Evolutionary conservation across 2,329 filamentous ascomycete genomes (phyloP).

Genomic region (Hypoxylon sp.): DNA sequence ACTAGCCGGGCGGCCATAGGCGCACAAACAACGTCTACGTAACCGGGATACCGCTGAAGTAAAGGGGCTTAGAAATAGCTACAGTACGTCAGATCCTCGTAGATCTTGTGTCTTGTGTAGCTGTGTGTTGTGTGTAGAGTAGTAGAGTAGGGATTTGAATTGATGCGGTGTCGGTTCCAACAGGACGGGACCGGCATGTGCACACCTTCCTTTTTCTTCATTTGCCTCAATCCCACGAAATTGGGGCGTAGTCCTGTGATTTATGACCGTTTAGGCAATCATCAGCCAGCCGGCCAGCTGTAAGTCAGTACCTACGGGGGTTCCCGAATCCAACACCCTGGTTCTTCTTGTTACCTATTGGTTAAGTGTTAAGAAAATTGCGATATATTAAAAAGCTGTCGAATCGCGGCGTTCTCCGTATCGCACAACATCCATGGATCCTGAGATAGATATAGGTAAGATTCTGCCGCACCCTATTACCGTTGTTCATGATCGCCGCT

Average conservation of each 20-base stretch:
- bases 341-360: conserved; percentile 30
- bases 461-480: not conserved
- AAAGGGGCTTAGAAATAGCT: not conserved
- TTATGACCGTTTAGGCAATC: conserved; percentile 31
- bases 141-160: not conserved
- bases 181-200: conserved; percentile 20
- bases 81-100: not conserved
- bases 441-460: not conserved
- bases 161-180: conserved; percentile 26
- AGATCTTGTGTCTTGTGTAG: not conserved
- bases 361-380: conserved; percentile 6
- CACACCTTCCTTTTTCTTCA: conserved; percentile 29
- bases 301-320: too few species aligned
- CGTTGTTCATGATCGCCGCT: not conserved
- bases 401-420: conserved; percentile 36
- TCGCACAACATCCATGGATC: not conserved
- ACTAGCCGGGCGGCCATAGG: conserved; percentile 26
- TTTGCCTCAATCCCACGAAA: conserved; percentile 10
- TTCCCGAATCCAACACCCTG: conserved; percentile 38
- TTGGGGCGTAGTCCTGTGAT: conserved; percentile 22
- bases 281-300: conserved; percentile 28
- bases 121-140: not conserved
- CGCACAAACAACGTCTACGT: conserved; percentile 23
- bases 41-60: conserved; percentile 18
- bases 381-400: conserved; percentile 13